Conservation (phyloP, 1,139 yeast species). For the Hanseniaspora sp. region DNA sequence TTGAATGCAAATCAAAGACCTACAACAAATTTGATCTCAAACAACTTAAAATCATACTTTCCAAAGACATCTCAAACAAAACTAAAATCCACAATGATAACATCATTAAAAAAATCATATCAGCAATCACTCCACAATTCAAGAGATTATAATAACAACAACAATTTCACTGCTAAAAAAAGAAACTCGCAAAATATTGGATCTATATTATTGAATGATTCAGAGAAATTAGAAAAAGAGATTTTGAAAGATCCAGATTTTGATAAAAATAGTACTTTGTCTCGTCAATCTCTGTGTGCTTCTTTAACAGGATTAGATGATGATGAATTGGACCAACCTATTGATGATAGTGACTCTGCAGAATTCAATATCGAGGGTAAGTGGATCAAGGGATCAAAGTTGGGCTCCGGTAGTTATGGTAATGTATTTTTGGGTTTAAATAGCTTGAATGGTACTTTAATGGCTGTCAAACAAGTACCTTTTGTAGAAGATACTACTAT, state of each 20-base stretch:
- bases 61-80: conserved; percentile 70
- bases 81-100: conserved; percentile 68
- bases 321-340: conserved; percentile 30
- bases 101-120: conserved; percentile 68
- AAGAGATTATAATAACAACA: conserved; percentile 19
- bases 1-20: conserved; percentile 74
- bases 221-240: conserved; percentile 51
- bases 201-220: conserved; percentile 51
- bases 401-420: conserved; percentile 93
- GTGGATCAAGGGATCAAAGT: conserved; percentile 86
- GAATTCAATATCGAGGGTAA: conserved; percentile 39
- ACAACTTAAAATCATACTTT: conserved; percentile 81
- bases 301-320: conserved; percentile 33
- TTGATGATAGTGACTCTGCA: not conserved
- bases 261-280: conserved; percentile 18
- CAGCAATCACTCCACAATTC: conserved; percentile 35
- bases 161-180: conserved; percentile 17
- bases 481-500: conserved; percentile 34
- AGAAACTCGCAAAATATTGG: conserved; percentile 43
- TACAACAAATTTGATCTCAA: conserved; percentile 81
- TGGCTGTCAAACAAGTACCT: conserved; percentile 94
- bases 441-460: conserved; percentile 81
- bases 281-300: conserved; percentile 20
- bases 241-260: conserved; percentile 24
- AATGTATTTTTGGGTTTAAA: conserved; percentile 87